A percentile compares a stretch with the other conserved stretches of the same genome.
Evolutionary conservation across 2,329 filamentous ascomycete genomes (phyloP).

Genomic region (Chalaropsis thielavioides): DNA sequence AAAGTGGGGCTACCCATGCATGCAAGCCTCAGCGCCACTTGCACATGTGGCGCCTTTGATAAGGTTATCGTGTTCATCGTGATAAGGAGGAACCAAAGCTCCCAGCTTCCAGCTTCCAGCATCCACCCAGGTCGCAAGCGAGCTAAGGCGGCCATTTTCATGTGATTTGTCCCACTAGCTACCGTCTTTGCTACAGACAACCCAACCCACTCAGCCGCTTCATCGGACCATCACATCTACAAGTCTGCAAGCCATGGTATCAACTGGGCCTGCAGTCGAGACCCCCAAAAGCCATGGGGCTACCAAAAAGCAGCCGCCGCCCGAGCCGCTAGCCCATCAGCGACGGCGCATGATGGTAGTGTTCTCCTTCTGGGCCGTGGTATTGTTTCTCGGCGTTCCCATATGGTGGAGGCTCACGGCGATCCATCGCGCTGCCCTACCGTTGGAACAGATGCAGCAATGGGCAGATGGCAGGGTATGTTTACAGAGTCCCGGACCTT

Average conservation of each 20-base stretch:
- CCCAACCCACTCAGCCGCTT: neutral
- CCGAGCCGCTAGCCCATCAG: slow-evolving; percentile 57
- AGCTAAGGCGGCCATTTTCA: neutral
- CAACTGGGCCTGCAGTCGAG: neutral
- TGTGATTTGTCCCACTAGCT: neutral
- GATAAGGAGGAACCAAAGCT: neutral
- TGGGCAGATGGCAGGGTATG: slow-evolving; percentile 82
- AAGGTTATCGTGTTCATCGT: neutral
- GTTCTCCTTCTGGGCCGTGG: slow-evolving; percentile 79
- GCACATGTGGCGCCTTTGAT: neutral
- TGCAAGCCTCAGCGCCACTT: neutral
- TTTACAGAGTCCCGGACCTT: neutral
- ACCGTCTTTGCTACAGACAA: neutral
- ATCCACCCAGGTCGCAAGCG: neutral
- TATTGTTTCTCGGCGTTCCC: slow-evolving; percentile 69
- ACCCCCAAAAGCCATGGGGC: neutral
- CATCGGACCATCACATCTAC: neutral
- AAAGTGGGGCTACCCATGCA: neutral
- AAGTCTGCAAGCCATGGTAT: neutral
- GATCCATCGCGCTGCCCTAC: slow-evolving; percentile 75
- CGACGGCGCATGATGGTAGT: slow-evolving; percentile 61
- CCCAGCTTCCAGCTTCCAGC: neutral
- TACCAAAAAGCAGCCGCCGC: slow-evolving; percentile 42
- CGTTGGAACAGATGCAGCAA: slow-evolving; percentile 69
- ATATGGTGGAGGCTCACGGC: slow-evolving; percentile 95